Base-by-base conservation (phyloP, 371 early-diverging fungal genomes). In the Umbelopsis sp. region DNA sequence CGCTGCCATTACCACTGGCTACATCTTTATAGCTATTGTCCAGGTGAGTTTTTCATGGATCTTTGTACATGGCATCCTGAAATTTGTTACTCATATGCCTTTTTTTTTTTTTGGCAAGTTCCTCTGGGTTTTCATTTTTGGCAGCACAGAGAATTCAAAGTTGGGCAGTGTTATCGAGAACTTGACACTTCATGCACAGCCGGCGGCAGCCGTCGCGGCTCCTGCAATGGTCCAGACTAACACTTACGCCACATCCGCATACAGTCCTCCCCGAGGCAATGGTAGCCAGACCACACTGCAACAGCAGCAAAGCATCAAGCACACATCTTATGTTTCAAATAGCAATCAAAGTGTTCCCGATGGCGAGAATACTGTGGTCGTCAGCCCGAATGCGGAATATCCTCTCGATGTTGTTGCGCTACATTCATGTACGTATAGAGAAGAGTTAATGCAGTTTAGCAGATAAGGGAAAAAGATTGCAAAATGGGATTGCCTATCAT, bases 341-440 rank as follows among this genome's bases (percentile, higher is more conserved):
- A 57, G 57, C 35, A 57, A 57, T 35, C 57, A 57, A 11, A 57
- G 57, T 57, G 32, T 37, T 25, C 57, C 57, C 6, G 35, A 57
- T 18, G 57, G 35, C 25, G 72, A 71, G 18, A 69, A 66, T 37
- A 81, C 77, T 0, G 68, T 81, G 35, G 73, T 74, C 16, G 65
- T 79, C 24, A 73, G 78, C 8, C 76, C 78, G 8, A 66, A 76
- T 70, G 52, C 72, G 22, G 75, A 79, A 4, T 82, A 75, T 66
- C 65, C 69, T 10, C 75, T 78, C 38, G 78, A 80, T 24, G 80
- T 82, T 10, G 70, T 75, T 16, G 82, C 82, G 9, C 52, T 82
- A 25, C 82, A 82, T 65, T 65, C 75, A 38, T 82, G 81, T 75
- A 75, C 75, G 78, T 76, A 11, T 9, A 22, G 22, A 22, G 22